A percentile compares a stretch with the other conserved stretches of the same genome.
Evolutionary conservation across 1,284 basidiomycete species (phyloP).

Genomic region (Meripilus lineatus): DNA sequence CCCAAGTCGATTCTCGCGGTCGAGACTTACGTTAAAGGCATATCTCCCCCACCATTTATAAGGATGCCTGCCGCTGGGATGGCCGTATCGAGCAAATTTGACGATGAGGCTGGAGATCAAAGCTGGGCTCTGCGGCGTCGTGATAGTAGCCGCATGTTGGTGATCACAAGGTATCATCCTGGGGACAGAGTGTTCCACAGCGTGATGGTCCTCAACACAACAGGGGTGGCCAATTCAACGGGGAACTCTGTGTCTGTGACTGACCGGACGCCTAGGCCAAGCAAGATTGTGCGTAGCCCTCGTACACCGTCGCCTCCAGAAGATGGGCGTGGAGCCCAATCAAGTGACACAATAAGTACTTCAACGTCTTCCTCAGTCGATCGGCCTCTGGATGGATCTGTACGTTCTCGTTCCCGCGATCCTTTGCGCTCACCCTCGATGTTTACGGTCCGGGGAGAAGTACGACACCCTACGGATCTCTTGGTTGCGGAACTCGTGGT

Average conservation of each 20-base stretch:
- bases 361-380: not conserved
- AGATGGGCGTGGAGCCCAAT: not conserved
- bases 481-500: slow-evolving; percentile 70
- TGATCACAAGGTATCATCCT: slow-evolving; percentile 46
- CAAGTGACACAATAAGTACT: not conserved
- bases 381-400: slow-evolving; percentile 1
- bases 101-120: slow-evolving; percentile 32
- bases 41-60: slow-evolving; percentile 58
- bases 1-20: slow-evolving; percentile 67
- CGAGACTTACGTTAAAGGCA: slow-evolving; percentile 64
- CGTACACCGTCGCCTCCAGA: slow-evolving; percentile 6
- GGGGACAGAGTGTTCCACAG: slow-evolving; percentile 45
- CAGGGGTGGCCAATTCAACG: not conserved
- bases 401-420: slow-evolving; percentile 29
- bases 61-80: slow-evolving; percentile 62
- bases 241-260: slow-evolving; percentile 7
- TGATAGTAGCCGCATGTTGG: slow-evolving; percentile 51
- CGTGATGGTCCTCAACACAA: slow-evolving; percentile 37
- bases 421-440: slow-evolving; percentile 37
- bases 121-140: slow-evolving; percentile 55
- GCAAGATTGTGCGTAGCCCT: slow-evolving; percentile 3
- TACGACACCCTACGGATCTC: slow-evolving; percentile 52
- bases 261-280: slow-evolving; percentile 12
- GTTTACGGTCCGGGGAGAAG: slow-evolving; percentile 57
- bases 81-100: slow-evolving; percentile 47